Evolutionary conservation across 2,329 filamentous ascomycete species (phyloP).

Genomic region (Chrysosphaeria jannelii): DNA sequence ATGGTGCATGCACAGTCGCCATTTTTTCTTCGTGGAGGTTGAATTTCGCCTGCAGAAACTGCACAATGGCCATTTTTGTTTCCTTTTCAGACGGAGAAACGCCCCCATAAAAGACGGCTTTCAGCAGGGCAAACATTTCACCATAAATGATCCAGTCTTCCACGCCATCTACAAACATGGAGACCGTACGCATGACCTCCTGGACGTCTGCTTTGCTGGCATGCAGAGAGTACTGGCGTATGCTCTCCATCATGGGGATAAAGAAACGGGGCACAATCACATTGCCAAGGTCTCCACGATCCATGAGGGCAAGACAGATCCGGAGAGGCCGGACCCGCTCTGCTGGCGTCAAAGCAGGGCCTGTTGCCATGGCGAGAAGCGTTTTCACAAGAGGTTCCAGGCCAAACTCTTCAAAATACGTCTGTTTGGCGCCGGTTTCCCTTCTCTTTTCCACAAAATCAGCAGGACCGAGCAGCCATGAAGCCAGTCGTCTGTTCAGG

Average conservation of each 20-base stretch:
- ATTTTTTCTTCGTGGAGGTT: conserved; percentile 93
- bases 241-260: conserved; percentile 53
- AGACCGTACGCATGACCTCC: conserved; percentile 77
- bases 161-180: conserved; percentile 89
- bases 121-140: conserved; percentile 41
- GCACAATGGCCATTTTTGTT: conserved; percentile 39
- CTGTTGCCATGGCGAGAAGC: conserved; percentile 42
- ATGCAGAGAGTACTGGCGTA: conserved; percentile 39
- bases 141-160: conserved; percentile 84
- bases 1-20: conserved; percentile 57
- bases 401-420: conserved; percentile 62
- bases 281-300: conserved; percentile 89
- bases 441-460: no score
- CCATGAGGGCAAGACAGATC: conserved; percentile 86
- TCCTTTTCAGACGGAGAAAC: conserved; percentile 35
- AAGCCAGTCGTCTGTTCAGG: conserved; percentile 78
- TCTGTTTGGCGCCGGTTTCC: conserved; percentile 24
- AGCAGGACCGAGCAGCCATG: conserved; percentile 74
- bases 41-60: conserved; percentile 65
- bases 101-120: conserved; percentile 61
- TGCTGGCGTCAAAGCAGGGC: conserved; percentile 12
- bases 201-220: conserved; percentile 39
- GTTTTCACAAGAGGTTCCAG: conserved; percentile 43
- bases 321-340: conserved; percentile 66
- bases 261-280: conserved; percentile 73